A percentile compares a stretch with the other conserved stretches of the same genome.
These are phyloP conservation scores for Hortiboletus flavorubellus DNA, from an alignment of 768 basidiomycete species.

Conservation along the genomic window DNA sequence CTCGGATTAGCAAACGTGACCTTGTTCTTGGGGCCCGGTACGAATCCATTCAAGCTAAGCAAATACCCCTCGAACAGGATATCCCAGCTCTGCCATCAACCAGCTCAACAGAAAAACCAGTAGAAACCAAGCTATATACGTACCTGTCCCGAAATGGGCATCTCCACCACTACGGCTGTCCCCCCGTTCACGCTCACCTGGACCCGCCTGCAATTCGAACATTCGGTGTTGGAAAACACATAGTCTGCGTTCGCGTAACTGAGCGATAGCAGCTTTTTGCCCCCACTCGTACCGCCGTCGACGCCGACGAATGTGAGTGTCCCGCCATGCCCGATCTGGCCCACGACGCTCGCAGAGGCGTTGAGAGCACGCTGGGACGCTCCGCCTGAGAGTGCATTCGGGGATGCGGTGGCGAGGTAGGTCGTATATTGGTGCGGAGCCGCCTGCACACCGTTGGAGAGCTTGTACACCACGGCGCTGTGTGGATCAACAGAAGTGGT, in stretches of 20 bases:
- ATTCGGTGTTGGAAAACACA: slow-evolving; percentile 1
- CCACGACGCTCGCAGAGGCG: not conserved
- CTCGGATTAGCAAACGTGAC: slow-evolving; percentile 1
- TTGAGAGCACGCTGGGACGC: not conserved
- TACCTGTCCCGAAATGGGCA: slow-evolving; percentile 10
- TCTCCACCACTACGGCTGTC: slow-evolving; percentile 2
- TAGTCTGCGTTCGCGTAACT: slow-evolving; percentile 9
- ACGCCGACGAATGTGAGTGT: slow-evolving; percentile 6
- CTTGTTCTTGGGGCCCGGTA: not conserved
- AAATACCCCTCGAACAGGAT: not conserved
- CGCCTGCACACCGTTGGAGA: not conserved
- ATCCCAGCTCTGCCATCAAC: slow-evolving; percentile 1
- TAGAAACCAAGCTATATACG: not conserved
- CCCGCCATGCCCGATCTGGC: not conserved
- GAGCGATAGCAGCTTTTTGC: not conserved
- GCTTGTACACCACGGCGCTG: slow-evolving; percentile 1
- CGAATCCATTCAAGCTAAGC: slow-evolving; percentile 9
- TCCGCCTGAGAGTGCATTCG: slow-evolving; percentile 4
- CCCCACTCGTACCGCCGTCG: slow-evolving; percentile 2
- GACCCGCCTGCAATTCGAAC: slow-evolving; percentile 8
- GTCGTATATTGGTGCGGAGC: not conserved
- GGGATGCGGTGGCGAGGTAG: not conserved
- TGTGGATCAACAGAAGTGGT: not conserved
- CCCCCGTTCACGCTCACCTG: slow-evolving; percentile 5
- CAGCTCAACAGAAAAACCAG: not conserved